A percentile compares a stretch with the other conserved stretches of the same genome.
Evolutionary conservation across 73 alveolate genomes (phyloP).

Genomic region (Symbiodinium pilosum): DNA sequence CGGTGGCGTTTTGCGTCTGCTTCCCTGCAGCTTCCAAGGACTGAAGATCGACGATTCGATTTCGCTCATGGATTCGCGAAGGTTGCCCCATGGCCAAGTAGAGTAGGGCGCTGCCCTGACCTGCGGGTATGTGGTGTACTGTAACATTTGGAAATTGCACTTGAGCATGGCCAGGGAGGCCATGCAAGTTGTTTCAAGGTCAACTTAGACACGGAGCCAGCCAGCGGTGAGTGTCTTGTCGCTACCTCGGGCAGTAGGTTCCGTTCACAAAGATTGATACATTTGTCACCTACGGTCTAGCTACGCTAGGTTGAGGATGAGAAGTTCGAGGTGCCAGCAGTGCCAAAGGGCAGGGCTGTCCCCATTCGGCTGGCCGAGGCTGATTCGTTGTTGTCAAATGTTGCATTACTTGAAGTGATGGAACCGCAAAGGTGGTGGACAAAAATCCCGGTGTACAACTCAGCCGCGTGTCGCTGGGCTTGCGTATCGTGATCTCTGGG

Average conservation of each 20-base stretch:
- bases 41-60: conserved; percentile 32
- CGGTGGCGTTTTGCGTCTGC: not conserved
- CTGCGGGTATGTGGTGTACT: not conserved
- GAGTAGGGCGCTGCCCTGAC: not conserved
- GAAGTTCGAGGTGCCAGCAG: not conserved
- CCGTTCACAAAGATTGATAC: not conserved
- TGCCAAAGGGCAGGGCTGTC: conserved; percentile 36
- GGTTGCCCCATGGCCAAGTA: not conserved
- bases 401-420: not conserved
- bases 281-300: not conserved
- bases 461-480: conserved; percentile 31
- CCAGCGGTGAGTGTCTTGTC: conserved; percentile 62
- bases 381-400: not conserved
- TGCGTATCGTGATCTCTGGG: too few relatives aligned
- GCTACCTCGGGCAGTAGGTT: conserved; percentile 24
- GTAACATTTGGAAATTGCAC: not conserved
- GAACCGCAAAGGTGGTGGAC: conserved; percentile 14
- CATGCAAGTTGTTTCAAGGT: not conserved
- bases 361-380: conserved; percentile 71
- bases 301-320: not conserved
- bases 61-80: conserved; percentile 27
- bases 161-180: not conserved
- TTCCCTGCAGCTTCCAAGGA: not conserved
- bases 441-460: conserved; percentile 81
- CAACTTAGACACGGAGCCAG: conserved; percentile 64